Base-by-base conservation (phyloP, 257 asterid species). In the Apocynum venetum region DNA sequence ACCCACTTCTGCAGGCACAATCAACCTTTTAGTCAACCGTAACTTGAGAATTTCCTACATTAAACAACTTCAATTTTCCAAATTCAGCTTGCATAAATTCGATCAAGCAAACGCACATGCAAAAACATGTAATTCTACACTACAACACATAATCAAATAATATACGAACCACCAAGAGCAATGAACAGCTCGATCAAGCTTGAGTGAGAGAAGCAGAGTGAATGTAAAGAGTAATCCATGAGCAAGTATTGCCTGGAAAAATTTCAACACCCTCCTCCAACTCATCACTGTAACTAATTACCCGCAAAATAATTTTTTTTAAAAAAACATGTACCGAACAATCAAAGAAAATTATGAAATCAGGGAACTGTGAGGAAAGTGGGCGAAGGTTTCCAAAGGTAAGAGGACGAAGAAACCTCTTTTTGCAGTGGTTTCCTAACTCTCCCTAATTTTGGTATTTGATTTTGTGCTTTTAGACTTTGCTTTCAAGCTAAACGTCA, bases 141-240 rank as follows among this genome's bases (percentile, higher is more conserved):
- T 12, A 64, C 13, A 64, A 4, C 17, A 36, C 44, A 64, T 14
- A 64, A 53, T 2, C 12, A 70, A 64, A 35, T 63, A 57, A 65
- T 49, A 76, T 38, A 87, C 96, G 36, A 71, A 95, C 99, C 99
- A 91, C 98, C 99, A 95, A 79, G 97, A 85, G 70, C 73, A 82
- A 70, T 80, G 80, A 74, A 93, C 64, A 74, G 86, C 79, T 11
- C 64, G 93, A 87, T 87, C 84, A 83, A 95, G 93, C 91, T 91
- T 89, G 81, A 95, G 93, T 55, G 91, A 86, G 57, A 95, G 96
- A 71, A 88, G 51, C 74, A 91, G 76, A 60, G 99, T 93, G 87
- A 93, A 93, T 61, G 82, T 66, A 76, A 95, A 88, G 76, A 93
- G 96, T 84, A 89, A 83, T 48, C 97, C 94, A 81, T 95, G 98